These are phyloP conservation scores for Berkeleyomyces rouxiae DNA, from an alignment of 2,329 filamentous ascomycete genomes.

Conservation along the genomic window DNA sequence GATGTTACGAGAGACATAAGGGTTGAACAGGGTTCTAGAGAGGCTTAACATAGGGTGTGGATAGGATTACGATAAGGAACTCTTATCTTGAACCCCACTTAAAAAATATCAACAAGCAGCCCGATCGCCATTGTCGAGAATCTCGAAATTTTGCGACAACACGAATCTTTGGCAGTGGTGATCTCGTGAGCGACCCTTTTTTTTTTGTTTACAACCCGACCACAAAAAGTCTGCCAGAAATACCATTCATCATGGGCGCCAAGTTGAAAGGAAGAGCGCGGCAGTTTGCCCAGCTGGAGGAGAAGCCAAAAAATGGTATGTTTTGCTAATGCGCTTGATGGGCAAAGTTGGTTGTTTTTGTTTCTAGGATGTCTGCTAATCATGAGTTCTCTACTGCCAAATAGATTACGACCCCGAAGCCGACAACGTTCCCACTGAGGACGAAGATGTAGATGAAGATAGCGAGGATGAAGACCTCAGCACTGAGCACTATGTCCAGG, in stretches of 20 bases:
- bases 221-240: background rate
- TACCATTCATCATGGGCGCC: background rate
- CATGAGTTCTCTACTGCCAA: background rate
- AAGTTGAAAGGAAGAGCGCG: slow-evolving; percentile 12
- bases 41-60: slow-evolving; percentile 2
- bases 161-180: background rate
- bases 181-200: background rate
- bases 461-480: slow-evolving; percentile 40
- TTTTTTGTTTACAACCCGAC: background rate
- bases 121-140: background rate
- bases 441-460: slow-evolving; percentile 32
- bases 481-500: slow-evolving; percentile 72
- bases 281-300: slow-evolving; percentile 10
- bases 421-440: slow-evolving; percentile 39
- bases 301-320: slow-evolving; percentile 12
- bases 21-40: background rate
- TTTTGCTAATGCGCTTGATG: background rate
- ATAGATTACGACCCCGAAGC: slow-evolving; percentile 71
- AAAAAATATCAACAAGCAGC: slow-evolving; percentile 10
- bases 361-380: background rate
- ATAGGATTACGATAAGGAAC: slow-evolving; percentile 10
- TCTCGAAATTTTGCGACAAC: slow-evolving; percentile 11
- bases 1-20: background rate
- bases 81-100: slow-evolving; percentile 12
- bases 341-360: no score